Evolutionary conservation across 2,329 filamentous ascomycete genomes (phyloP).

Genomic region (Cordyceps militaris): DNA sequence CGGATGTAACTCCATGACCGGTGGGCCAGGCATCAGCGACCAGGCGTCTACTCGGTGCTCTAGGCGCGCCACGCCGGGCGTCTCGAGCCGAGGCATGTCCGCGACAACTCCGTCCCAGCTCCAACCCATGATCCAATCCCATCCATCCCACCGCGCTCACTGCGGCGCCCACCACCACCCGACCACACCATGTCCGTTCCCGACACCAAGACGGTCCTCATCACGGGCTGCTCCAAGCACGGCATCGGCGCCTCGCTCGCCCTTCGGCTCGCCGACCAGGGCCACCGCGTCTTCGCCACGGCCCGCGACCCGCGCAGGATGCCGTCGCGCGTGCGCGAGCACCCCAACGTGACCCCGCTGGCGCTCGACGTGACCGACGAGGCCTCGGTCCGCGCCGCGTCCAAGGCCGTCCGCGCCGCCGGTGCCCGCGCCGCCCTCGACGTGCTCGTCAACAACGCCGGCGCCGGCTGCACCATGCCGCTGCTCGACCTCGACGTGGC

Average conservation of each 20-base stretch:
- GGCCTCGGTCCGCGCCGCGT: conserved; percentile 21
- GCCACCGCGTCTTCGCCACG: conserved; percentile 28
- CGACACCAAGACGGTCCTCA: conserved; percentile 1
- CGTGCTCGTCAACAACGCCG: conserved; percentile 21
- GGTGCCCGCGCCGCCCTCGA: conserved; percentile 16
- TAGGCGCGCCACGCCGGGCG: too few species aligned
- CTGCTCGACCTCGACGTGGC: conserved; percentile 24
- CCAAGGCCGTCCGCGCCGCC: conserved; percentile 14
- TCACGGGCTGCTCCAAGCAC: conserved; percentile 15
- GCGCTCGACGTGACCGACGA: conserved; percentile 26
- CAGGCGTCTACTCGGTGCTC: not conserved
- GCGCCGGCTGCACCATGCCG: conserved; percentile 19
- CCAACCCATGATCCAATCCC: too few species aligned
- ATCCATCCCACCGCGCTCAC: not conserved
- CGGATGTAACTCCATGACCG: not conserved
- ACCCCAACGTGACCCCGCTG: conserved; percentile 21
- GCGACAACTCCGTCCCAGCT: too few species aligned
- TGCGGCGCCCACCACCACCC: not conserved
- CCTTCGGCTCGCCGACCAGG: conserved; percentile 17
- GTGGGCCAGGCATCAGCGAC: not conserved
- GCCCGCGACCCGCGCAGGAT: conserved; percentile 23
- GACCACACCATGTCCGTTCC: not conserved
- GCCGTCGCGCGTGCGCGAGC: conserved; percentile 15
- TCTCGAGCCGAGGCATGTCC: too few species aligned
- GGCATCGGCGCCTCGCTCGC: conserved; percentile 24